These are phyloP conservation scores for Aspergillus ostianus DNA, from an alignment of 495 filamentous ascomycete genomes.

Conservation along the genomic window DNA sequence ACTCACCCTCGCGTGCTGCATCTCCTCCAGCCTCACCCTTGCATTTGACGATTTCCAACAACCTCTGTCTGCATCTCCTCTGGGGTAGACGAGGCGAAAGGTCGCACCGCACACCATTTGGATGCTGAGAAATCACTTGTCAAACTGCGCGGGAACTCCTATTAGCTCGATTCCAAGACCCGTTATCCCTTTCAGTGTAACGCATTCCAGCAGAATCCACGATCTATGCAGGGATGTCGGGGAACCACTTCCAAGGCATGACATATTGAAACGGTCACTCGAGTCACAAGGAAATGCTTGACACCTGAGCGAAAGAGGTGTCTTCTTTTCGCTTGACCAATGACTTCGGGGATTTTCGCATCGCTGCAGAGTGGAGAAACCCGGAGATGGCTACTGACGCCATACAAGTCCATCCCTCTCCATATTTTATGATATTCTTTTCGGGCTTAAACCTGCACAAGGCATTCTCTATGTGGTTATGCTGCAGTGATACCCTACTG, in stretches of 20 bases:
- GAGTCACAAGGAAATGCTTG: not conserved
- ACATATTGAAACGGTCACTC: not conserved
- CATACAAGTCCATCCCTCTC: not conserved
- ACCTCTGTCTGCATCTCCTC: not conserved
- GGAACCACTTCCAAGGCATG: not conserved
- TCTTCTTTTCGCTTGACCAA: not conserved
- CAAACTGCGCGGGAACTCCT: not conserved
- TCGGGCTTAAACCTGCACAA: not conserved
- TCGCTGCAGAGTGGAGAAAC: not conserved
- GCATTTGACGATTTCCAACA: not conserved
- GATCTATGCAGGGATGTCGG: not conserved
- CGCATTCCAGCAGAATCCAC: not conserved
- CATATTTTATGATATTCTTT: not conserved
- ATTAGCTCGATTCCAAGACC: not conserved
- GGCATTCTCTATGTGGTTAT: not conserved
- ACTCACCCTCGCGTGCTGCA: not conserved
- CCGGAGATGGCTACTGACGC: not conserved
- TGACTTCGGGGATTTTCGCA: not conserved
- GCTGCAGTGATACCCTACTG: not conserved
- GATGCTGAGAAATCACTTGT: not conserved
- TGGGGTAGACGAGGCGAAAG: not conserved
- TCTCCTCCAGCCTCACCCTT: not conserved
- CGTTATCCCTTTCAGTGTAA: not conserved
- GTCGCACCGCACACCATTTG: not conserved
- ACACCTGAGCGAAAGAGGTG: too few species aligned